Conservation (phyloP, 2,329 filamentous ascomycete genomes). For the Aureobasidium sp. region DNA sequence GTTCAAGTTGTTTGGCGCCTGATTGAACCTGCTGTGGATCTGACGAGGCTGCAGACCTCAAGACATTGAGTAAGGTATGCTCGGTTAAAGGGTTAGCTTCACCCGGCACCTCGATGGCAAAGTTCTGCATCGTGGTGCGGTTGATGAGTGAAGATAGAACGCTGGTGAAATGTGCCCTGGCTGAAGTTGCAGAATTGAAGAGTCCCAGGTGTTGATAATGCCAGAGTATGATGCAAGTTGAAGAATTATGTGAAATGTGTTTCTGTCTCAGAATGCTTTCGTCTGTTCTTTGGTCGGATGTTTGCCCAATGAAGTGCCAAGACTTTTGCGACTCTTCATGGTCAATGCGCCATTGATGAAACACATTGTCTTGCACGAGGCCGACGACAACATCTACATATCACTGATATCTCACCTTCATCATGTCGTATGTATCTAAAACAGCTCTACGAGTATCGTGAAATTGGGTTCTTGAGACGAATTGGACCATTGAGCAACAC, state of each 20-base stretch:
- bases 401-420: too few species aligned
- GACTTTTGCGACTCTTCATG: neutral
- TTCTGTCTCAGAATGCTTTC: neutral
- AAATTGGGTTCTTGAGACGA: neutral
- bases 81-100: slow-evolving; percentile 60
- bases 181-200: too few species aligned
- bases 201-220: neutral
- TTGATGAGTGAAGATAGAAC: neutral
- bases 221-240: neutral
- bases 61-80: slow-evolving; percentile 40
- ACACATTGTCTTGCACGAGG: neutral
- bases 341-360: neutral
- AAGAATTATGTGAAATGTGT: neutral
- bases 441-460: neutral
- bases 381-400: neutral
- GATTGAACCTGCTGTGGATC: slow-evolving; percentile 44
- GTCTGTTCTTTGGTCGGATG: neutral
- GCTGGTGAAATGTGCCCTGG: neutral
- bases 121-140: slow-evolving; percentile 19
- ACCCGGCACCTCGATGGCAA: slow-evolving; percentile 64
- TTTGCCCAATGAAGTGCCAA: neutral
- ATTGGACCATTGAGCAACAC: too few species aligned
- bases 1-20: slow-evolving; percentile 46
- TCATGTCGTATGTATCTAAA: neutral
- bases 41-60: slow-evolving; percentile 42